Base-by-base conservation (phyloP, 495 filamentous ascomycete species). In the Neurospora sp. region DNA sequence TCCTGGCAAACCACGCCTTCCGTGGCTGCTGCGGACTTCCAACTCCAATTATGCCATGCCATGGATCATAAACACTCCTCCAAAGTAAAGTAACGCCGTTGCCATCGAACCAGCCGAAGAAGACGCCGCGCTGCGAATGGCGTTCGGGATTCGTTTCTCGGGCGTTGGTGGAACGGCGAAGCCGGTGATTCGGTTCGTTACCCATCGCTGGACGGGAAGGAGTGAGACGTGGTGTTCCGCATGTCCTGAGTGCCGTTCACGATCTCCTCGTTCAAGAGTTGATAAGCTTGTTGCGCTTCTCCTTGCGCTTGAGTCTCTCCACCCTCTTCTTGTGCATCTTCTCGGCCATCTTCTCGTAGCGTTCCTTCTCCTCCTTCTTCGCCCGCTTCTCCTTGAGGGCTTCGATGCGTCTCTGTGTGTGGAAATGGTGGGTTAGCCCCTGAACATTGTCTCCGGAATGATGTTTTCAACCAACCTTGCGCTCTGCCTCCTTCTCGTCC, bases 241-340 rank as follows among this genome's bases (percentile, higher is more conserved):
- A 35, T 46, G 31, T 69, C 44, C 70, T 12, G 27, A 59, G 22
- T 44, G 37, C 18, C 69, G 27, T 59, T 31, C 69, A 65, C 68
- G 35, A 35, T 27, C 22, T 22, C n/a, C 11, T 27, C 18, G 65
- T 68, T 94, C 86, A 97, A 70, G 93, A 96, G 82, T 94, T 97
- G 77, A 98, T 82, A 77, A 96, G 83, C 85, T 98, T 98, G 82
- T 98, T 99, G 80, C 96, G 89, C 89, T 98, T 98, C 87, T 98
- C 96, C 80, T 93, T 90, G 79, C 94, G 87, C 90, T 92, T 97
- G 81, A 97, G 78, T 74, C 96, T 88, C 83, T 99, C 96, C 35
- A 99, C 91, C 74, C 94, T 86, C 86, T 97, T 98, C 80, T 85
- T 89, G 81, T 98, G 96, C 96, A 99, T 98, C 85, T 94, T 98